These are phyloP conservation scores for Triticum urartu DNA, from an alignment of 176 grass and related monocot species.

Conservation along the genomic window DNA sequence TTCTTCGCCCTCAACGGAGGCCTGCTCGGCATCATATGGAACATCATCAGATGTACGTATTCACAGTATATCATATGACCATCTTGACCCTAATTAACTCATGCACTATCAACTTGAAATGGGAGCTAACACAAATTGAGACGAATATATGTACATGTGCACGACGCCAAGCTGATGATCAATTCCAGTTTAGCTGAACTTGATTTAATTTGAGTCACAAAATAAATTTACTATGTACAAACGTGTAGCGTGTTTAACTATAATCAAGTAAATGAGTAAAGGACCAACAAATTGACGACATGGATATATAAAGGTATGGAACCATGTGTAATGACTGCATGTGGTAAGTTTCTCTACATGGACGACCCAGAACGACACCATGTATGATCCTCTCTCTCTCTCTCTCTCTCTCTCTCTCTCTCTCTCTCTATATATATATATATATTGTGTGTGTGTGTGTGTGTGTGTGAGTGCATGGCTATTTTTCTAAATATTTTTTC, in stretches of 20 bases:
- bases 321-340: not conserved
- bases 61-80: not conserved
- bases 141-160: not conserved
- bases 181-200: not conserved
- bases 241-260: not conserved
- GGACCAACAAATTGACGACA: not conserved
- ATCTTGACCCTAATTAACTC: not conserved
- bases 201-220: not conserved
- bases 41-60: slow-evolving; percentile 24
- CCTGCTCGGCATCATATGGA: slow-evolving; percentile 43
- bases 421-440: too few species aligned
- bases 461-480: too few species aligned
- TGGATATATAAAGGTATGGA: not conserved
- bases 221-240: not conserved
- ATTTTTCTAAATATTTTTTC: too few species aligned
- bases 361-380: not conserved
- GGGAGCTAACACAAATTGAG: not conserved
- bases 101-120: not conserved
- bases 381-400: not conserved
- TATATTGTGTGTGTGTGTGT: too few species aligned
- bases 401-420: too few species aligned
- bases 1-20: slow-evolving; percentile 62
- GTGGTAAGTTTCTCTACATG: not conserved
- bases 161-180: not conserved
- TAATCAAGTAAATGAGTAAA: not conserved